Conservation (phyloP, 1,284 basidiomycete genomes). For the Cryptococcus sp. region DNA sequence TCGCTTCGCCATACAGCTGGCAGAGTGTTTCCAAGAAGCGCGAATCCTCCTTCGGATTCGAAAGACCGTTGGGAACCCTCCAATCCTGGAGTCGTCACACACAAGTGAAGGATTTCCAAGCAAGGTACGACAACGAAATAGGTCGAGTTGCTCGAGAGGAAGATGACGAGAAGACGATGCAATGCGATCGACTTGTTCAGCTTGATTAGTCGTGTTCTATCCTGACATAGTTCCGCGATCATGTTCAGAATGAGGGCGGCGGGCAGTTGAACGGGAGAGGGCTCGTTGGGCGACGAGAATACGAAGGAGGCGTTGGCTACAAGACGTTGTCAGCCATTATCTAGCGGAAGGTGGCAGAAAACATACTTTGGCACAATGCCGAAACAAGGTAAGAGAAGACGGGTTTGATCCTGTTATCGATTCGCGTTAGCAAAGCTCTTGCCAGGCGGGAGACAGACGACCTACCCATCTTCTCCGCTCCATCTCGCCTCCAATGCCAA, state of each 20-base stretch:
- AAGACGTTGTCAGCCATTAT: not conserved
- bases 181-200: slow-evolving; percentile 48
- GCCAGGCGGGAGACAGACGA: not conserved
- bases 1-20: slow-evolving; percentile 40
- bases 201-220: slow-evolving; percentile 41
- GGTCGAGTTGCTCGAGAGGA: slow-evolving; percentile 50
- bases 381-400: slow-evolving; percentile 81
- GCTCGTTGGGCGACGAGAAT: slow-evolving; percentile 22
- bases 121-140: slow-evolving; percentile 45
- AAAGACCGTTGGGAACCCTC: slow-evolving; percentile 50
- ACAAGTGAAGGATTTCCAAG: slow-evolving; percentile 41
- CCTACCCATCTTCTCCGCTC: slow-evolving; percentile 49
- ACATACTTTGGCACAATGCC: slow-evolving; percentile 70
- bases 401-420: slow-evolving; percentile 70
- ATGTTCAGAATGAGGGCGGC: slow-evolving; percentile 40
- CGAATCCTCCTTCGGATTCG: slow-evolving; percentile 51
- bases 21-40: slow-evolving; percentile 40
- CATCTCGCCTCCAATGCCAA: slow-evolving; percentile 41
- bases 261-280: slow-evolving; percentile 38
- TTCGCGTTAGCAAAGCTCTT: not conserved
- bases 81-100: slow-evolving; percentile 38
- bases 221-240: slow-evolving; percentile 38
- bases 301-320: slow-evolving; percentile 18
- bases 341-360: not conserved
- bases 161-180: slow-evolving; percentile 51